Conservation (phyloP, 257 asterid genomes). For the Gentiana dahurica region DNA sequence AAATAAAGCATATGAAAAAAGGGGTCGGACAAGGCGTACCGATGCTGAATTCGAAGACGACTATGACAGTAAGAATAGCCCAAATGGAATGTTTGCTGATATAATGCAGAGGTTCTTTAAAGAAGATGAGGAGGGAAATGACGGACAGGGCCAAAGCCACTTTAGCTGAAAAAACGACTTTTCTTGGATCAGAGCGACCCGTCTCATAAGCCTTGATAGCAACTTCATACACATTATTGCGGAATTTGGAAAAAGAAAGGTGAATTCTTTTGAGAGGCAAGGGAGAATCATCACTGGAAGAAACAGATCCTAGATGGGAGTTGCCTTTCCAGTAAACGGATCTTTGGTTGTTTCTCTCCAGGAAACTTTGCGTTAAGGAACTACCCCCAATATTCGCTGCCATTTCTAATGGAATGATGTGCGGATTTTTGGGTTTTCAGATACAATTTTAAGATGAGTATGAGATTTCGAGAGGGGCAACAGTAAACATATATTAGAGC, state of each 20-base stretch:
- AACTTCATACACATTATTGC: constrained; percentile 5
- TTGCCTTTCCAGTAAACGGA: constrained; percentile 31
- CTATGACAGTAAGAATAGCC: constrained; percentile 60
- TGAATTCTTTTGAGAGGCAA: constrained; percentile 2
- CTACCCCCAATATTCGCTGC: constrained; percentile 28
- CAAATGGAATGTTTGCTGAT: constrained; percentile 33
- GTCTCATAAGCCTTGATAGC: constrained; percentile 18
- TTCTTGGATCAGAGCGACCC: constrained; percentile 44
- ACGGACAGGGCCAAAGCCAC: constrained; percentile 36
- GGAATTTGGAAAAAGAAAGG: constrained; percentile 1
- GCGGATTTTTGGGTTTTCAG: too few species aligned
- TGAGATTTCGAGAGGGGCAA: too few species aligned
- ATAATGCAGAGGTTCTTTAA: constrained; percentile 29
- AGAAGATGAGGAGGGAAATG: constrained; percentile 40
- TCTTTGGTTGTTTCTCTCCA: constrained; percentile 43
- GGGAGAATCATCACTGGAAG: too few species aligned
- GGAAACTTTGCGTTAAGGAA: constrained; percentile 60
- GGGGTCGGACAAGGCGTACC: constrained; percentile 23
- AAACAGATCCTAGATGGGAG: constrained; percentile 35
- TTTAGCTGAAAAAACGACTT: constrained; percentile 32
- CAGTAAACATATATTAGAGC: too few species aligned
- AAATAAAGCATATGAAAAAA: background rate
- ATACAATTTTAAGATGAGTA: too few species aligned
- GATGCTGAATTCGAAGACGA: constrained; percentile 84
- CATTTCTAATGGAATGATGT: constrained; percentile 19